phyloP scores from a whole-genome alignment of 140 eudicot species.

The Anethum foeniculum region DNA sequence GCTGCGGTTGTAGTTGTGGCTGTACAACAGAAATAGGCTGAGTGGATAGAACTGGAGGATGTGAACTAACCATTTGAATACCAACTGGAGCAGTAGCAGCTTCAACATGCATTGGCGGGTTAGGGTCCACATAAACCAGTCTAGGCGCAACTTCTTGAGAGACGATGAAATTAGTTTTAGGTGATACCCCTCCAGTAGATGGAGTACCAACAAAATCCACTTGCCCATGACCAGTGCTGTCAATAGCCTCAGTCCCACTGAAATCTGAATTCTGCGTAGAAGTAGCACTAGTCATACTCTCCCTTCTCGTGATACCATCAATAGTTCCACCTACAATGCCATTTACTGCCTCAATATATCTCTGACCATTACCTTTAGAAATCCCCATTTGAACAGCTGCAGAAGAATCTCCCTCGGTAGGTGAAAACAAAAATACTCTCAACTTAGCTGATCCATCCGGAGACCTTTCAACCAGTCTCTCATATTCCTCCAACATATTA shows the following conservation, averaged over 20 bases:
- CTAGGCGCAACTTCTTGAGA: constrained; percentile 25
- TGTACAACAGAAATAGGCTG: constrained; percentile 22
- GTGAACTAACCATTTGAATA: constrained; percentile 26
- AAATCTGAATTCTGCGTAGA: constrained; percentile 74
- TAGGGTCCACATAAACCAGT: constrained; percentile 22
- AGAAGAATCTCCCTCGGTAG: constrained; percentile 49
- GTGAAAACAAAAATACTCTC: constrained; percentile 69
- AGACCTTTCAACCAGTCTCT: constrained; percentile 60
- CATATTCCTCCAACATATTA: constrained; percentile 48
- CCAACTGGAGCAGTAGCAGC: constrained; percentile 25
- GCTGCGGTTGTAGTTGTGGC: constrained; percentile 19
- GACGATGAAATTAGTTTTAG: constrained; percentile 26
- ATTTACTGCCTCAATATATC: constrained; percentile 81
- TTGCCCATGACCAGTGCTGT: constrained; percentile 37
- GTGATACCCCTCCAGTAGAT: constrained; percentile 41
- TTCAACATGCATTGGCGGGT: constrained; percentile 17
- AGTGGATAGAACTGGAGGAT: constrained; percentile 11
- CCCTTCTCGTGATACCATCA: constrained; percentile 47
- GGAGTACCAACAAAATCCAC: constrained; percentile 44
- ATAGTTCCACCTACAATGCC: constrained; percentile 47
- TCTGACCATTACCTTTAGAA: constrained; percentile 65
- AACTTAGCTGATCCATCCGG: constrained; percentile 74
- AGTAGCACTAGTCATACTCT: constrained; percentile 65
- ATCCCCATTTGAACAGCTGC: constrained; percentile 42
- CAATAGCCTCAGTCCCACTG: constrained; percentile 54